Conservation (phyloP, 2,329 filamentous ascomycete genomes). For the Seiridium unicorne region DNA sequence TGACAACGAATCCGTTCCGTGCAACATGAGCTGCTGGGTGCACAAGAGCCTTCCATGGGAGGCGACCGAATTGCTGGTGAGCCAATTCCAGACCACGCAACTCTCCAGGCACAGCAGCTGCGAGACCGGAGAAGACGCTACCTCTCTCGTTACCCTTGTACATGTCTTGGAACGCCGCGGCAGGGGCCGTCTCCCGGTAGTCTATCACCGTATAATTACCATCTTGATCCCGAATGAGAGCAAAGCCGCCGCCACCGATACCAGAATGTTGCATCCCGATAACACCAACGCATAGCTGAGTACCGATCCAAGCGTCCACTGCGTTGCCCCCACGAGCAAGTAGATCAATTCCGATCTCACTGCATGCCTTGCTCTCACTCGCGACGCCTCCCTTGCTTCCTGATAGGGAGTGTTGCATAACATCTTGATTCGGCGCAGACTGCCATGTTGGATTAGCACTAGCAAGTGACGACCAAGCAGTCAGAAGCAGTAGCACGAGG, state of each 20-base stretch:
- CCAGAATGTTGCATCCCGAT: conserved; percentile 78
- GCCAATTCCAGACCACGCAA: conserved; percentile 77
- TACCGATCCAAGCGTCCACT: conserved; percentile 72
- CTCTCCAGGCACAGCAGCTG: conserved; percentile 71
- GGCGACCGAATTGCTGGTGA: conserved; percentile 66
- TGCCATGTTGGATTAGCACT: conserved; percentile 16
- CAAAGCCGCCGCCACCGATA: conserved; percentile 88
- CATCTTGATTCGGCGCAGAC: conserved; percentile 16
- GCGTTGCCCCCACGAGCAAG: conserved; percentile 60
- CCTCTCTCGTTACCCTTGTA: conserved; percentile 67
- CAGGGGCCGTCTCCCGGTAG: conserved; percentile 85
- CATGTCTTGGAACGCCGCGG: conserved; percentile 81
- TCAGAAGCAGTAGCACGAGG: conserved; percentile 15
- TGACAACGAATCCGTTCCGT: conserved; percentile 71
- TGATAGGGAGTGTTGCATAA: conserved; percentile 10
- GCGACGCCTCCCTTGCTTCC: conserved; percentile 25
- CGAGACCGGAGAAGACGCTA: conserved; percentile 71
- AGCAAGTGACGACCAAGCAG: conserved; percentile 11
- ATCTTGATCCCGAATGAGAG: conserved; percentile 69
- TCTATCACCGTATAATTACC: conserved; percentile 83
- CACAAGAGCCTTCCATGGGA: conserved; percentile 72
- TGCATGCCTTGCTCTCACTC: conserved; percentile 29
- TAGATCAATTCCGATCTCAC: conserved; percentile 30
- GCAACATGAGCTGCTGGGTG: conserved; percentile 74
- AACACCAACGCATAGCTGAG: conserved; percentile 73